These are phyloP conservation scores for Nicotiana tomentosiformis DNA, from an alignment of 257 asterid genomes.

Conservation along the genomic window DNA sequence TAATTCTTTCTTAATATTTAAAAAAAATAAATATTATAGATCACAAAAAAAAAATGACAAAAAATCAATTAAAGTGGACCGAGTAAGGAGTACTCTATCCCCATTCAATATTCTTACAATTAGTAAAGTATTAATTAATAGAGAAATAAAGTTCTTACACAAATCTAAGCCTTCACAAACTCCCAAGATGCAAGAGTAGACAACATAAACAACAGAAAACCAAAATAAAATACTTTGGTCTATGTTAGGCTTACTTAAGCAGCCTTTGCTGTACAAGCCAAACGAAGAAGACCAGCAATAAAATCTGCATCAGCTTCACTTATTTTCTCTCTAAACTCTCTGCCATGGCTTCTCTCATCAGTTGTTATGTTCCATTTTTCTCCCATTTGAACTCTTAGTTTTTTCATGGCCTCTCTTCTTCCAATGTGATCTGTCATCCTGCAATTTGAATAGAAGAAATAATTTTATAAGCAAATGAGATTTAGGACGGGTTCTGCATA, in stretches of 20 bases:
- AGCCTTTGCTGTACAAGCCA: slow-evolving; percentile 5
- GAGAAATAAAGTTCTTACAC: neutral
- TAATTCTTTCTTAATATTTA: too few species aligned
- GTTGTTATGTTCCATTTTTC: neutral
- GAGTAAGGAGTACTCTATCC: too few species aligned
- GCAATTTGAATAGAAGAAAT: neutral
- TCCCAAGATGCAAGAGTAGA: neutral
- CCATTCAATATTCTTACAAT: too few species aligned
- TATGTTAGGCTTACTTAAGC: neutral
- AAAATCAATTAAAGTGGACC: too few species aligned
- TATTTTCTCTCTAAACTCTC: neutral
- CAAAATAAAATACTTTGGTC: neutral
- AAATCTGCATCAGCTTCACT: neutral
- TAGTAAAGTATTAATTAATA: too few species aligned
- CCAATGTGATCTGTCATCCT: slow-evolving; percentile 40
- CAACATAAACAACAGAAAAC: neutral
- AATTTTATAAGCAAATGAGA: neutral
- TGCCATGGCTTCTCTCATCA: neutral
- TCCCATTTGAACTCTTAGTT: slow-evolving; percentile 13
- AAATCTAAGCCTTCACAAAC: neutral
- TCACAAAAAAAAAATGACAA: too few species aligned
- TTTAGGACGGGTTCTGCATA: neutral
- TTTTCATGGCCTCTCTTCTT: slow-evolving; percentile 33
- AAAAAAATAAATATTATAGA: too few species aligned
- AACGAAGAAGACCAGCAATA: neutral